Evolutionary conservation across 176 grass and related monocot species (phyloP), one percentile per base, ranked within the genome.

Genomic region (Poa annua): DNA sequence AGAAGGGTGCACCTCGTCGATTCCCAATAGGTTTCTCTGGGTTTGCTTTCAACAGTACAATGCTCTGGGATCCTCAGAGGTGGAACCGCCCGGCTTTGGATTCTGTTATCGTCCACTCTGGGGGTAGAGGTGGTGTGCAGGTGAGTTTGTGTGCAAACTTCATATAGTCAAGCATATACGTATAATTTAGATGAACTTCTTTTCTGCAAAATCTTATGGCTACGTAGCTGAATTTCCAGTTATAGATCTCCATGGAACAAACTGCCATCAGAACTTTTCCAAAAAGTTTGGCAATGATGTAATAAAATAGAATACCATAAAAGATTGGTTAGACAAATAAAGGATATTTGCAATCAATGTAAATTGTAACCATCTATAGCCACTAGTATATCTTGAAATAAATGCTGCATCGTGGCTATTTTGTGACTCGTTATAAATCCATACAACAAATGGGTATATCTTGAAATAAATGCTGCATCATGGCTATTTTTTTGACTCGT

Each of bases 41-140:
- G 13, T 89, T 97, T 80, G 94, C 94, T 78, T 97, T 94, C 79
- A 94, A 97, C 85, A 94, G 90, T 54, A 94, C 94, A 77, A 78
- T 97, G 79, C 68, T 97, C n/a, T 97, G 94, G 94, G 92, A 97
- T 52, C 90, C 94, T 54, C 87, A 89, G 64, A 92, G 87, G 71
- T 97, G 92, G 80, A 85, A 91, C 68, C 94, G 89, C 35, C 85
- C 86, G 42, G 85, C 92, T 67, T 42, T 84, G 86, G 92, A 88
- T 78, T 93, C 94, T 67, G 91, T 92, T 56, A 80, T 84, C 6
- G 86, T 92, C 80, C 94, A 94, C 36, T 82, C 83, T 63, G 86
- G 74, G 55, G 85, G 87, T 70, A 94, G 83, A 78, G 94, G 89
- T 76, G 88, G 88, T 60, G 51, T 92, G 71, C 92, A 97, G 90